Conservation (phyloP, 2,329 filamentous ascomycete species). For the Catunica adiposa region DNA sequence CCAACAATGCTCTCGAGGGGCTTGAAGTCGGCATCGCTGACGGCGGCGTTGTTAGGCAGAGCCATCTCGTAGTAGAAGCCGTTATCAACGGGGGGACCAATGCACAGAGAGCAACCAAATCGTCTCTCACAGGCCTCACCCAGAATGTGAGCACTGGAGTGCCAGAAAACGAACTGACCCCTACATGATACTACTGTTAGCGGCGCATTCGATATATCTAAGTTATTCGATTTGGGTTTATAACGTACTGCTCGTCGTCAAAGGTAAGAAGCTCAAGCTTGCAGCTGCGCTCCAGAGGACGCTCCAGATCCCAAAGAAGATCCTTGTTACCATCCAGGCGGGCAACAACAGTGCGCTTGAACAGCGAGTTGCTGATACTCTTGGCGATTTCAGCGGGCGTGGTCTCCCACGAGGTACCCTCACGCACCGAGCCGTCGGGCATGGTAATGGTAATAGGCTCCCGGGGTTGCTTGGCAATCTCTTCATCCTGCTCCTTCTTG, state of each 20-base stretch:
- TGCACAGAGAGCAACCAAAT: slow-evolving; percentile 83
- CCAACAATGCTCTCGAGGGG: slow-evolving; percentile 64
- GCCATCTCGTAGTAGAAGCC: slow-evolving; percentile 99
- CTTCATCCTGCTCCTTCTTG: slow-evolving; percentile 68
- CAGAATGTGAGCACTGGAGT: slow-evolving; percentile 88
- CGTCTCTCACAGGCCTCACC: slow-evolving; percentile 83
- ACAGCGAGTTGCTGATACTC: slow-evolving; percentile 68
- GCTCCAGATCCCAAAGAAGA: slow-evolving; percentile 80
- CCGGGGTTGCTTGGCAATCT: slow-evolving; percentile 52
- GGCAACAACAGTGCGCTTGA: slow-evolving; percentile 74
- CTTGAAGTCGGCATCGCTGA: slow-evolving; percentile 66
- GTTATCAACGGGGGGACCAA: slow-evolving; percentile 78
- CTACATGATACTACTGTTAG: not conserved
- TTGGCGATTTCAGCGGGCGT: slow-evolving; percentile 65
- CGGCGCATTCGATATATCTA: not conserved
- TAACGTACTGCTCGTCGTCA: slow-evolving; percentile 25
- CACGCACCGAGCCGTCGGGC: slow-evolving; percentile 51
- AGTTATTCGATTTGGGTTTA: not conserved
- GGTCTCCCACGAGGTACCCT: slow-evolving; percentile 79
- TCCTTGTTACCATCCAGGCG: slow-evolving; percentile 55
- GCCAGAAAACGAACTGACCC: slow-evolving; percentile 95
- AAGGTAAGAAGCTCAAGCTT: slow-evolving; percentile 75
- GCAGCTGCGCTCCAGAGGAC: slow-evolving; percentile 77
- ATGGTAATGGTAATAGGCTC: slow-evolving; percentile 60
- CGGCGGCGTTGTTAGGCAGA: slow-evolving; percentile 50